Evolutionary conservation across 495 filamentous ascomycete genomes (phyloP).

Genomic region (Ascodesmis nigricans): DNA sequence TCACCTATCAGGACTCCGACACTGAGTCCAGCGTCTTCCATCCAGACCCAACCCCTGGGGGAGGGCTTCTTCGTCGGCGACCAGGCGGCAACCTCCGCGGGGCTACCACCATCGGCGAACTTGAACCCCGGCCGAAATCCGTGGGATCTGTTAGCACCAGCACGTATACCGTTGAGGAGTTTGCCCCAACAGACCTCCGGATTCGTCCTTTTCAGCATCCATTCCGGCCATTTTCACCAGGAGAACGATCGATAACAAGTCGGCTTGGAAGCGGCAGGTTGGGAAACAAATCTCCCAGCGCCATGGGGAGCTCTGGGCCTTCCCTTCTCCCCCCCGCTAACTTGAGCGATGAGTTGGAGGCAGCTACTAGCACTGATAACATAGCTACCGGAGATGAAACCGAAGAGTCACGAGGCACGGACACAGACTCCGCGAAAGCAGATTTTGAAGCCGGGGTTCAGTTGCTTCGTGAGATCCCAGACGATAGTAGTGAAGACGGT

Average conservation of each 20-base stretch:
- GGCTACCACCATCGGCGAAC: constrained; percentile 48
- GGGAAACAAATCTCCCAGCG: too few species aligned
- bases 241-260: not conserved
- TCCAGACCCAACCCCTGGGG: constrained; percentile 14
- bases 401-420: too few species aligned
- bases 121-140: constrained; percentile 46
- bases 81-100: constrained; percentile 79
- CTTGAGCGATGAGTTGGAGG: too few species aligned
- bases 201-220: constrained; percentile 22
- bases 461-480: constrained; percentile 70
- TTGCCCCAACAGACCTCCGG: constrained; percentile 20
- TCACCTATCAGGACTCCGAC: too few species aligned
- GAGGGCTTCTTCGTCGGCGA: constrained; percentile 48
- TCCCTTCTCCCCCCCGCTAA: too few species aligned
- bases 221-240: constrained; percentile 3
- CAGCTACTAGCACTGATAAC: too few species aligned
- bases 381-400: too few species aligned
- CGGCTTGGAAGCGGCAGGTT: too few species aligned
- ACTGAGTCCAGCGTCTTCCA: too few species aligned
- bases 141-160: constrained; percentile 38
- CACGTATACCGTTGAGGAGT: constrained; percentile 16
- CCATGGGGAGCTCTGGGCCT: too few species aligned
- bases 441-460: constrained; percentile 73
- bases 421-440: too few species aligned
- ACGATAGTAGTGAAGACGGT: constrained; percentile 64